Conservation (phyloP, 176 grass and related monocot species). For the Ensete glaucum region DNA sequence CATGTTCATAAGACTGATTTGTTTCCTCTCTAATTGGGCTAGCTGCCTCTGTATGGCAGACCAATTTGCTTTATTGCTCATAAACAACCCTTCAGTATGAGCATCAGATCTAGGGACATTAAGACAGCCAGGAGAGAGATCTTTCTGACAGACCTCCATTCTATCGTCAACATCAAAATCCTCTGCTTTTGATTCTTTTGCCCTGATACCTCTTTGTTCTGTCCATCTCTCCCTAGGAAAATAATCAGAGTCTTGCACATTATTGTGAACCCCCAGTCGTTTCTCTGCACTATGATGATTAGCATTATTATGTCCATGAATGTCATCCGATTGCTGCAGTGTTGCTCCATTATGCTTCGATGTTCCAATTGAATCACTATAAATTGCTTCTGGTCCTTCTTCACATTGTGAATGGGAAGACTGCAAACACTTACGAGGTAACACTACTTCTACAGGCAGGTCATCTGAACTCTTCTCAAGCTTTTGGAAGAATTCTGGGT, state of each 20-base stretch:
- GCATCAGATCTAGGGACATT: slow-evolving; percentile 26
- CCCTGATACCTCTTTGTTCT: slow-evolving; percentile 49
- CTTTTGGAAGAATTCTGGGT: slow-evolving; percentile 91
- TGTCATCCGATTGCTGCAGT: slow-evolving; percentile 33
- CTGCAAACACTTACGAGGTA: slow-evolving; percentile 44
- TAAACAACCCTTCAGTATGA: slow-evolving; percentile 48
- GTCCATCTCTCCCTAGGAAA: slow-evolving; percentile 31
- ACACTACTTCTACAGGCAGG: slow-evolving; percentile 77
- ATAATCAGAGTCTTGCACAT: slow-evolving; percentile 15
- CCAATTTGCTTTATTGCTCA: slow-evolving; percentile 80
- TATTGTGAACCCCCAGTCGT: slow-evolving; percentile 7
- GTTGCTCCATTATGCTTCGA: slow-evolving; percentile 37
- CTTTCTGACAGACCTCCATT: slow-evolving; percentile 38
- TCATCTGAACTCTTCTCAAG: slow-evolving; percentile 68
- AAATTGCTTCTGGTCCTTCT: slow-evolving; percentile 49
- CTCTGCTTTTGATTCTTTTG: slow-evolving; percentile 52
- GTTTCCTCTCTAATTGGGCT: slow-evolving; percentile 75
- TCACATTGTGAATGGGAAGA: slow-evolving; percentile 39
- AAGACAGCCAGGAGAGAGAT: slow-evolving; percentile 30
- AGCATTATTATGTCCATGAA: slow-evolving; percentile 28
- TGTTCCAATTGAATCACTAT: slow-evolving; percentile 38
- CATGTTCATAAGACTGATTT: slow-evolving; percentile 91
- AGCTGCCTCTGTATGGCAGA: slow-evolving; percentile 77
- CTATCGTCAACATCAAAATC: slow-evolving; percentile 49
- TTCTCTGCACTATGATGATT: slow-evolving; percentile 44